Evolutionary conservation across 306 rosid species (phyloP).

Genomic region (Citrullus colocynthis): DNA sequence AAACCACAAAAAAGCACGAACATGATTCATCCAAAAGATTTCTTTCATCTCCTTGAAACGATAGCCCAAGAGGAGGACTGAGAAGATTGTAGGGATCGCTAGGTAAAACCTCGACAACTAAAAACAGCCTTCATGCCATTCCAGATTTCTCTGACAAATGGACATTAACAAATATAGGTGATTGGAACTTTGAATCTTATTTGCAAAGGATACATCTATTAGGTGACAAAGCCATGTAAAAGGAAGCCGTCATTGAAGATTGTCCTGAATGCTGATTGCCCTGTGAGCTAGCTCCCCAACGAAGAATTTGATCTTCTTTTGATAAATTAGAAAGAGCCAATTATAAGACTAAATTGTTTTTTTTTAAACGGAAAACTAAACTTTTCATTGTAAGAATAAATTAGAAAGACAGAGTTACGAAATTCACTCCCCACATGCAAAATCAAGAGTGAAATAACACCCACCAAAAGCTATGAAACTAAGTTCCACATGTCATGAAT

Average conservation of each 20-base stretch:
- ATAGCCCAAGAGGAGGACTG: neutral
- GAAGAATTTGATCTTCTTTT: neutral
- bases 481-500: neutral
- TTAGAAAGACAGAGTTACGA: neutral
- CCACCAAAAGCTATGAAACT: neutral
- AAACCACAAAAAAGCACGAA: neutral
- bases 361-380: too few species aligned
- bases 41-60: neutral
- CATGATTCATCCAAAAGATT: neutral
- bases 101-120: neutral
- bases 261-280: neutral
- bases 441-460: neutral
- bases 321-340: neutral
- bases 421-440: neutral
- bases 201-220: neutral
- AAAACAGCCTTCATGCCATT: neutral
- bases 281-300: neutral
- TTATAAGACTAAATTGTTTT: too few species aligned
- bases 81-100: neutral
- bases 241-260: neutral
- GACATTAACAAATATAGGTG: neutral
- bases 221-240: neutral
- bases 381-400: neutral
- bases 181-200: neutral
- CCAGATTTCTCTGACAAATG: neutral